Evolutionary conservation across 129 eudicot species (phyloP), one percentile per base, ranked within the genome.

Genomic region (Ambrosia trifida): DNA sequence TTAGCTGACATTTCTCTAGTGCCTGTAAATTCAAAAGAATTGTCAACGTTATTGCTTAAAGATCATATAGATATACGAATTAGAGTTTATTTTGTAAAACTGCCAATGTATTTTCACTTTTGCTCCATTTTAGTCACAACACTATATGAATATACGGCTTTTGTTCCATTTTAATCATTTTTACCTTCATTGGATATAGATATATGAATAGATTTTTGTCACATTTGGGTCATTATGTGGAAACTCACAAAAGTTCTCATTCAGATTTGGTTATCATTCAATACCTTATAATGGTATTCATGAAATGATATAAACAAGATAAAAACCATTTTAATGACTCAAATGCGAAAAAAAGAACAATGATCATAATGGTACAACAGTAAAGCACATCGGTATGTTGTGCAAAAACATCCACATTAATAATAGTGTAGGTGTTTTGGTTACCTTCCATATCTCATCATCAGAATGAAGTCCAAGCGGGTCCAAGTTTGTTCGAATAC

Each of bases 381-480:
- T 1, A 24, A 24, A 24, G 28, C 1, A 24, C 28, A 24, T 24
- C n/a, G 28, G 28, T 24, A 24, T 24, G 0, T 24, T 24, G 28
- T 1, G 0, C 28, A 24, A 1, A 24, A 24, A 24, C 28, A 24
- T 24, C 28, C 28, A 24, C 1, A 24, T 24, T 24, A 24, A 24
- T 24, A 1, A 0, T 0, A 40, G 44, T 40, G 44, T 40, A 40
- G 44, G 1, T 40, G 40, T 19, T 68, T 28, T 16, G 0, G 10
- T 76, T 70, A 86, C 96, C 91, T 81, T 74, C 98, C 98, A 92
- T 75, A 92, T 81, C 11, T 89, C 87, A 3, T 89, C 83, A 60
- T 92, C 98, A 19, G 98, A 76, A 60, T 92, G 77, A 9, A 83
- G 80, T 60, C 86, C 85, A 41, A 91, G 66, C 19, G 97, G 97